Conservation (phyloP, 1,284 basidiomycete genomes). For the Ceratobasidium sp. region DNA sequence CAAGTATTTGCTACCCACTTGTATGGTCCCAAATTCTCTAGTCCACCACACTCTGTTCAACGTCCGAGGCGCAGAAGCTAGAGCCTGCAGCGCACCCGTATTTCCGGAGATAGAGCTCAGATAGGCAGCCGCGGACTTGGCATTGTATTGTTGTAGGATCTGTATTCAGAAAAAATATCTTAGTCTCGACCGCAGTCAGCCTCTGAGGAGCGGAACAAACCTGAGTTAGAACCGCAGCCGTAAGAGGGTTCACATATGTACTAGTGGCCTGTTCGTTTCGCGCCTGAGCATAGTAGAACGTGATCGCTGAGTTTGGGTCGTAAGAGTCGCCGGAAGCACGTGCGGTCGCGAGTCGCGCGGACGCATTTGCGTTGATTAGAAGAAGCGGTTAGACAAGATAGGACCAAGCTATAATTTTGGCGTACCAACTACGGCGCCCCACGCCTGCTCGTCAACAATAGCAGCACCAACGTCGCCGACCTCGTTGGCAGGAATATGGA, state of each 20-base stretch:
- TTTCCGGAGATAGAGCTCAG: constrained; percentile 48
- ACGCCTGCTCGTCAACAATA: constrained; percentile 56
- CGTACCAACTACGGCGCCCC: constrained; percentile 59
- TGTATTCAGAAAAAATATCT: not conserved
- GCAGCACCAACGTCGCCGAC: constrained; percentile 55
- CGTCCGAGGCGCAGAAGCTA: constrained; percentile 60
- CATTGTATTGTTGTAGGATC: constrained; percentile 43
- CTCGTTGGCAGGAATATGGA: constrained; percentile 51
- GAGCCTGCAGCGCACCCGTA: constrained; percentile 53
- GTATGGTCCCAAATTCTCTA: constrained; percentile 61
- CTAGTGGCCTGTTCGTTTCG: constrained; percentile 58
- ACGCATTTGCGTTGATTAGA: constrained; percentile 57
- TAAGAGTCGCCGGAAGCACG: constrained; percentile 56
- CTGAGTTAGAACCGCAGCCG: constrained; percentile 50
- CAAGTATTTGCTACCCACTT: constrained; percentile 44
- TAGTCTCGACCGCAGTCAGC: constrained; percentile 48
- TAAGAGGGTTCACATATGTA: constrained; percentile 57
- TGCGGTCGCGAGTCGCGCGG: constrained; percentile 53
- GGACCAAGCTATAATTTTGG: not conserved
- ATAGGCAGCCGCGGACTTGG: constrained; percentile 51
- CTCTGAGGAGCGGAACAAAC: too few relatives aligned
- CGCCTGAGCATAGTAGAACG: constrained; percentile 58
- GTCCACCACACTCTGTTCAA: constrained; percentile 57
- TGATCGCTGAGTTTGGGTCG: constrained; percentile 56
- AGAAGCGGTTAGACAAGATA: not conserved